Base-by-base conservation (phyloP, 2,329 filamentous ascomycete genomes). In the Fusarium keratoplasticum region DNA sequence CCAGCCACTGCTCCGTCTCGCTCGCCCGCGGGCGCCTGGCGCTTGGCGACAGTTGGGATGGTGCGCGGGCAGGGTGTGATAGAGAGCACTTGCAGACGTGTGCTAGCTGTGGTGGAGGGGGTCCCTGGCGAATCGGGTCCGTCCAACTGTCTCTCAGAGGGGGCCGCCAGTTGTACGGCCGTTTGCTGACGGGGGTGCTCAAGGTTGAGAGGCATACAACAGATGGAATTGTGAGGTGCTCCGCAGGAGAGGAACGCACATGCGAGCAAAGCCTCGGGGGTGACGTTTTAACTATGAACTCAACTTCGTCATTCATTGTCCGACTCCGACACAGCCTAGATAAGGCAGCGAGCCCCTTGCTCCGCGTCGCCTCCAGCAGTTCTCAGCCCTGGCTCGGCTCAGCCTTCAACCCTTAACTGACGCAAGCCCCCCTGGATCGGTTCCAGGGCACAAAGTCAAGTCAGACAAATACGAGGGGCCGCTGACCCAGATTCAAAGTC, bases 21-120 rank as follows among this genome's bases (percentile, higher is more conserved):
- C 42, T 67, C 36, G 22, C 54, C 33, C 54, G 20, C 54, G 59
- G 67, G 72, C 72, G 72, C 60, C 62, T 74, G 62, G 72, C 72
- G 72, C 72, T 74, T 74, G 72, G 65, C 69, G 71, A 72, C 69
- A 74, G 69, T 54, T 74, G 65, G 55, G 71, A 64, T 74, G 72
- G 72, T 74, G 72, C 66, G 69, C 35, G 62, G 59, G 61, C 55
- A 66, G 61, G 67, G 68, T 60, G 69, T 72, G 66, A 67, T 59
- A 31, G 59, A 67, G 61, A 36, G 59, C 47, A 70, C 63, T 64
- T 38, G 50, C 65, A 57, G 52, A 58, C 27, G 54, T 69, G 59
- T 62, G 61, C 61, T 70, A 74, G 65, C 62, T 29, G 47, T 70
- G 13, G 55, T 50, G 18, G 70, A 73, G 71, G 59, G 25, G 47